phyloP scores from a whole-genome alignment of 2,329 filamentous ascomycete genomes.

The Claviceps arundinis region DNA sequence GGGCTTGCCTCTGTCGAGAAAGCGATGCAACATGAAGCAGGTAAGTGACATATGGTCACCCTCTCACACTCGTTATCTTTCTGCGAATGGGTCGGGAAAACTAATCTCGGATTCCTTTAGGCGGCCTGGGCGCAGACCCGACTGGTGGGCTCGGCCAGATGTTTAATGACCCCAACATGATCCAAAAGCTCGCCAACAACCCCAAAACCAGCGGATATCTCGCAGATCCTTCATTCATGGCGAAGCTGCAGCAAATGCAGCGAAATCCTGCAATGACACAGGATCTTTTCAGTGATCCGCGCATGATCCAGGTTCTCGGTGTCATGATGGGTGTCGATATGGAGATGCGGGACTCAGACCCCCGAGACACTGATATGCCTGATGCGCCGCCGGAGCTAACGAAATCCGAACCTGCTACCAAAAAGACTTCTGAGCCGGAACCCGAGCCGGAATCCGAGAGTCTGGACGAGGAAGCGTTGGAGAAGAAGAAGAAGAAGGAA shows the following conservation, averaged over 20 bases:
- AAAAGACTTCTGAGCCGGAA: conserved; percentile 43
- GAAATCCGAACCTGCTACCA: conserved; percentile 29
- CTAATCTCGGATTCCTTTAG: conserved; percentile 5
- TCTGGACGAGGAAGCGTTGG: conserved; percentile 69
- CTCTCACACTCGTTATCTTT: background rate
- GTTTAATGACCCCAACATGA: conserved; percentile 84
- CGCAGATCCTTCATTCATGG: conserved; percentile 76
- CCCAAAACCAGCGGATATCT: conserved; percentile 81
- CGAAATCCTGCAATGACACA: conserved; percentile 68
- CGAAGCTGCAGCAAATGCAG: conserved; percentile 70
- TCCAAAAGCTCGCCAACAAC: conserved; percentile 83
- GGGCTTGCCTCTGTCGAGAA: conserved; percentile 75
- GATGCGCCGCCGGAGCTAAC: conserved; percentile 39
- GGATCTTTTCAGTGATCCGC: conserved; percentile 73
- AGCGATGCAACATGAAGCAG: conserved; percentile 56
- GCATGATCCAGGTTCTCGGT: conserved; percentile 87
- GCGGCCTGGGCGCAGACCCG: conserved; percentile 39
- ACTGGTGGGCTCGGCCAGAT: conserved; percentile 72
- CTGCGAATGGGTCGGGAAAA: background rate
- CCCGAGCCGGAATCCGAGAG: conserved; percentile 47
- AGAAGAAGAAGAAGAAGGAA: conserved; percentile 82
- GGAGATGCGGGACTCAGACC: conserved; percentile 33
- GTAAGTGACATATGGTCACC: conserved; percentile 10
- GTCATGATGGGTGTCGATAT: conserved; percentile 91
- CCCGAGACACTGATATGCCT: conserved; percentile 59